These are phyloP conservation scores for Moesziomyces globuligerus DNA, from an alignment of 1,284 basidiomycete genomes.

Conservation along the genomic window DNA sequence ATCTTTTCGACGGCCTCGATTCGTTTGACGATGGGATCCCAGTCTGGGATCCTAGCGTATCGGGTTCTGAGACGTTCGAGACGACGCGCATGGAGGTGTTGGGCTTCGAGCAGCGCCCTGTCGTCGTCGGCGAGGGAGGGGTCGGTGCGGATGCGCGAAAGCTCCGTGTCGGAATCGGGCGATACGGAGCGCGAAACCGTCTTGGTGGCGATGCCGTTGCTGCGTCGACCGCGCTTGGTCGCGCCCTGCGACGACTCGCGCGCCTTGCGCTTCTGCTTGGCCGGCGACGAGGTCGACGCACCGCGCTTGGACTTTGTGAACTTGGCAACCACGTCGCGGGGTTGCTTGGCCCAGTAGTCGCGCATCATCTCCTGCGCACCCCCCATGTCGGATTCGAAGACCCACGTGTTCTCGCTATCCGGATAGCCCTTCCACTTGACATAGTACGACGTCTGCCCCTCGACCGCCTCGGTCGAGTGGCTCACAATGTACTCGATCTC, in stretches of 20 bases:
- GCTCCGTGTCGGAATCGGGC: slow-evolving; percentile 4
- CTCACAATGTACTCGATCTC: slow-evolving; percentile 52
- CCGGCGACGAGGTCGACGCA: no score
- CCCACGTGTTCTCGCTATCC: slow-evolving; percentile 50
- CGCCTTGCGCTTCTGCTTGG: slow-evolving; percentile 28
- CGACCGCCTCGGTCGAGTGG: slow-evolving; percentile 23
- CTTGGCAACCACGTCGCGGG: slow-evolving; percentile 24
- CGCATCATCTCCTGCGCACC: slow-evolving; percentile 48
- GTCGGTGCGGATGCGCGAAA: slow-evolving; percentile 29
- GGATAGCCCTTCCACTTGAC: slow-evolving; percentile 60
- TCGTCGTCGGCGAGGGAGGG: slow-evolving; percentile 17
- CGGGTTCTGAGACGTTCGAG: slow-evolving; percentile 31
- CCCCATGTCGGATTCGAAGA: slow-evolving; percentile 48
- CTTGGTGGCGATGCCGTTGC: neutral
- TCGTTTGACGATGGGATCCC: slow-evolving; percentile 50
- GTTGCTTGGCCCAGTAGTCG: slow-evolving; percentile 36
- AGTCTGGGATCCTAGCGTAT: slow-evolving; percentile 46
- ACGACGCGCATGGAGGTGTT: slow-evolving; percentile 26
- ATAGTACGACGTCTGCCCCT: slow-evolving; percentile 51
- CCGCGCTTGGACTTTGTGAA: slow-evolving; percentile 32
- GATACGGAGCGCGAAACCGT: slow-evolving; percentile 9
- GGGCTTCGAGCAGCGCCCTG: slow-evolving; percentile 13
- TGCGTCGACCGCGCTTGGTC: neutral
- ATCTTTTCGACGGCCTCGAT: slow-evolving; percentile 47
- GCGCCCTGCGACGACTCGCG: slow-evolving; percentile 2